A percentile compares a stretch with the other conserved stretches of the same genome.
Conservation (phyloP, 2,329 filamentous ascomycete genomes). For the Aspergillus nomiae region DNA sequence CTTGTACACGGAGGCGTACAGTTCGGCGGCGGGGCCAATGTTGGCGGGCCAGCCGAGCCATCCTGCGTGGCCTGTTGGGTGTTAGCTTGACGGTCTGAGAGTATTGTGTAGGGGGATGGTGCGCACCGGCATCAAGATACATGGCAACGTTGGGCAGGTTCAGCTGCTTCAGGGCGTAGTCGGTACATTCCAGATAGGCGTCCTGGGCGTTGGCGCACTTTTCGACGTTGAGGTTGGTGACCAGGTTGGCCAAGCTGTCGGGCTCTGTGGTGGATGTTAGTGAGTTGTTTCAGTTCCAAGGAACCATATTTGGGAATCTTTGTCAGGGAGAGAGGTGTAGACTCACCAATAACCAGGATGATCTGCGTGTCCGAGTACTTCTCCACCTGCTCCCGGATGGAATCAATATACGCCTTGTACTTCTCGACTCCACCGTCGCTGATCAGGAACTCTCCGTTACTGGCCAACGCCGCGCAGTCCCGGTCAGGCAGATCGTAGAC, state of each 20-base stretch:
- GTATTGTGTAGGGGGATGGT: background rate
- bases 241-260: constrained; percentile 64
- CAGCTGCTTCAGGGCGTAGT: constrained; percentile 59
- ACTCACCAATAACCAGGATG: constrained; percentile 53
- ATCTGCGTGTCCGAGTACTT: constrained; percentile 56
- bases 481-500: constrained; percentile 66
- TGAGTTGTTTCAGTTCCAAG: background rate
- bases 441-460: constrained; percentile 63
- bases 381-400: constrained; percentile 56
- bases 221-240: constrained; percentile 59
- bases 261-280: constrained; percentile 56
- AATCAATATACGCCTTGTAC: constrained; percentile 59
- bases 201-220: constrained; percentile 58
- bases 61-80: constrained; percentile 53
- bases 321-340: background rate
- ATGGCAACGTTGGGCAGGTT: constrained; percentile 64
- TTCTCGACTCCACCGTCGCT: constrained; percentile 53
- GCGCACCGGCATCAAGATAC: constrained; percentile 62
- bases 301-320: no score
- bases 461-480: constrained; percentile 65
- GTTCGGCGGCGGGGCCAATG: constrained; percentile 52
- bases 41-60: constrained; percentile 68
- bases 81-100: background rate
- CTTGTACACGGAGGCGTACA: constrained; percentile 52
- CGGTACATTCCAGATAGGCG: constrained; percentile 58